These are phyloP conservation scores for Dimocarpus longan DNA, from an alignment of 345 rosid species.

Conservation along the genomic window DNA sequence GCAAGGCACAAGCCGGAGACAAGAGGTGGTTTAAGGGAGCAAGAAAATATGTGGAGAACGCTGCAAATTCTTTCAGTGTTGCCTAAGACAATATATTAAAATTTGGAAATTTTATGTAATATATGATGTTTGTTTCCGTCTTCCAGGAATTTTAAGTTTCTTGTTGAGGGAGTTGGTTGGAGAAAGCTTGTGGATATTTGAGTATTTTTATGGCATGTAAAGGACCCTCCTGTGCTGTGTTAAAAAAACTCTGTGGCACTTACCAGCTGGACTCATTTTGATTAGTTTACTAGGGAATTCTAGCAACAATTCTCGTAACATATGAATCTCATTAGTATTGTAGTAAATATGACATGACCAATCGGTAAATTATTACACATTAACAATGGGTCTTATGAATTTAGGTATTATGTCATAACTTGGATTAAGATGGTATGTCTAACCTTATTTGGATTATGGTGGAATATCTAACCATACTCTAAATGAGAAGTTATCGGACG, in stretches of 20 bases:
- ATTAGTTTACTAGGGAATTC: not conserved
- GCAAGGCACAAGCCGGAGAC: conserved; percentile 98
- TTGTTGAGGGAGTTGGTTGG: conserved; percentile 25
- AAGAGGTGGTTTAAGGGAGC: conserved; percentile 99
- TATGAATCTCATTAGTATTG: too few species aligned
- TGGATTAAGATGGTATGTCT: too few species aligned
- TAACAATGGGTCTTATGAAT: too few species aligned
- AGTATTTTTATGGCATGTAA: conserved; percentile 1
- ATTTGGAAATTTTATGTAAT: conserved; percentile 25
- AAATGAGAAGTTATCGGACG: too few species aligned
- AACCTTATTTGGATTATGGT: too few species aligned
- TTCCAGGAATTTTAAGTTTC: not conserved
- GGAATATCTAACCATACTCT: too few species aligned
- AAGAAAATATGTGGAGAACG: conserved; percentile 66
- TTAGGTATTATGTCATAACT: too few species aligned
- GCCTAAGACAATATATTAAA: conserved; percentile 43
- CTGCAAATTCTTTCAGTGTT: conserved; percentile 74
- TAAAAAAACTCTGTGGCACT: not conserved
- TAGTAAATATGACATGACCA: too few species aligned
- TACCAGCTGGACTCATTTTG: not conserved
- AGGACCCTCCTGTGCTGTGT: conserved; percentile 11
- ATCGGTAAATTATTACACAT: too few species aligned
- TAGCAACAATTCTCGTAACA: not conserved
- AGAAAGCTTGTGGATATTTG: conserved; percentile 16
- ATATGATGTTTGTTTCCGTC: conserved; percentile 20